Evolutionary conservation across 108 stramenopile genomes (phyloP), one percentile per base, ranked within the genome.

Genomic region (Parmales sp.): DNA sequence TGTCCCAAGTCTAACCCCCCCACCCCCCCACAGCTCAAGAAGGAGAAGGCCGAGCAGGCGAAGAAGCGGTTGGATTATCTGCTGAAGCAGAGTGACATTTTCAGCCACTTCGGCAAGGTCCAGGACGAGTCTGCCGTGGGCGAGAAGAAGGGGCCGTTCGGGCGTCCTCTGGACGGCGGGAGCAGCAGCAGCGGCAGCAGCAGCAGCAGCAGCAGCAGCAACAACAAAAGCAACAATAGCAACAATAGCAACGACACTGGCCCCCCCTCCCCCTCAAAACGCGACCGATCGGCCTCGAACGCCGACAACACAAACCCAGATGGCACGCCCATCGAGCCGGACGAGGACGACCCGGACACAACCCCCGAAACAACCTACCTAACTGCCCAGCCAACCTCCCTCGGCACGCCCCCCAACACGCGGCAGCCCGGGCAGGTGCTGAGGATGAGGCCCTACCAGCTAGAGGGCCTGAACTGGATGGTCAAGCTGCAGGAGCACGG

Each of bases 391-490:
- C 97, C 97, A 13, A 75, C 78, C 34, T 81, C 80, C 26, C 73
- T 94, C 37, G 85, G 73, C n/a, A n/a, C n/a, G n/a, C n/a, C n/a
- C n/a, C n/a, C n/a, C n/a, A n/a, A n/a, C n/a, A n/a, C 29, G 44
- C 1, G 34, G 41, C n/a, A n/a, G n/a, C n/a, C n/a, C n/a, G n/a
- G n/a, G n/a, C n/a, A n/a, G 31, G 85, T 78, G 63, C 86, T 92
- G 36, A 74, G 76, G 67, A 90, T 99, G 82, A 76, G 95, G 45
- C 77, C 83, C 22, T 99, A 99, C 80, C 98, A 99, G 85, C 76
- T 95, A 38, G 88, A 89, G 71, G 95, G 98, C 6, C 75, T 99
- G 70, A 93, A 94, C 76, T 99, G 98, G 98, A 92, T 99, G 80
- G 89, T 94, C 80, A 86, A 89, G 16, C 74, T 99, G 44, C 89